Evolutionary conservation across 169 alveolate species (phyloP), one percentile per base, ranked within the genome.

Genomic region (Plasmodium relictum): DNA sequence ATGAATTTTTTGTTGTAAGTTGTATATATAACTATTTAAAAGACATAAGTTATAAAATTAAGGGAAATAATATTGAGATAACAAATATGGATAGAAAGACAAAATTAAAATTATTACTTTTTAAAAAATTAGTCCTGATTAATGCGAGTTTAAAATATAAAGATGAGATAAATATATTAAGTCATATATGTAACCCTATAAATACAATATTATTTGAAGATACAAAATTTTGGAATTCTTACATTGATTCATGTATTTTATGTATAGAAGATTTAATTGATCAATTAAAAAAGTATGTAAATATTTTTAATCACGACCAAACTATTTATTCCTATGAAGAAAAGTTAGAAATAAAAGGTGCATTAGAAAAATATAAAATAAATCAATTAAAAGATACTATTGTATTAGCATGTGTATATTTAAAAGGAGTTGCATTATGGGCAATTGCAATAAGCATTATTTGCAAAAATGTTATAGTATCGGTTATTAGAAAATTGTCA

Each of bases 21-120:
- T 76, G 89, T 58, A 76, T 76, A 50, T 76, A 76, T 70, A 76
- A 76, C 56, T 76, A 76, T 48, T 31, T 76, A 56, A 76, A 76
- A 65, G 89, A 76, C 62, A 48, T 76, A 62, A 76, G 89, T 58
- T 76, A 76, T 58, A 52, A 76, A 65, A 76, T 76, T 62, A 76
- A 76, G 48, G 89, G 76, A 26, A 63, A 76, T 62, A 76, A 76
- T 58, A 76, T 76, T 65, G 89, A 76, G 54, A 76, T 76, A 63
- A 76, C 89, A 48, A 76, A 76, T 76, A 76, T 76, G 89, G 89
- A 76, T 56, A 76, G 45, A 42, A 76, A 76, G 56, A 76, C 89
- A 3, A 76, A 76, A 54, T 76, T 76, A 70, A 76, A 76, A 65
- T 58, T 76, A 65, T 70, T 76, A 58, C 62, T 76, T 31, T 76